These are phyloP conservation scores for Diplodia intermedia DNA, from an alignment of 2,329 filamentous ascomycete genomes.

Conservation along the genomic window DNA sequence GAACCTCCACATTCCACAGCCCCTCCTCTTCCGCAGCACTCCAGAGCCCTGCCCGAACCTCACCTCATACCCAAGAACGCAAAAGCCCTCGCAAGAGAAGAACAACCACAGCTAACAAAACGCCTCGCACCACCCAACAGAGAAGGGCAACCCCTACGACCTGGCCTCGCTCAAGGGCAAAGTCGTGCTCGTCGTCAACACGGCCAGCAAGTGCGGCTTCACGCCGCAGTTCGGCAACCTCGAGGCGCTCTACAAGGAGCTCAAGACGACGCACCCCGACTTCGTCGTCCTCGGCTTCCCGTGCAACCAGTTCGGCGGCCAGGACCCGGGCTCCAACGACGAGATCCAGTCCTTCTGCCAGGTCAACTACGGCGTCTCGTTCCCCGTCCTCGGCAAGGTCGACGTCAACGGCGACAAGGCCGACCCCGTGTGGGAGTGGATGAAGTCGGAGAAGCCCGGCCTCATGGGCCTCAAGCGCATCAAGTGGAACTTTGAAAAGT, in stretches of 20 bases:
- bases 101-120: background rate
- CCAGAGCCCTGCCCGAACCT: conserved; percentile 9
- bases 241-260: conserved; percentile 83
- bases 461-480: conserved; percentile 86
- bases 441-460: conserved; percentile 76
- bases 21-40: background rate
- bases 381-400: conserved; percentile 89
- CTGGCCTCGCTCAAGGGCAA: conserved; percentile 82
- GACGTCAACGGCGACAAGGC: conserved; percentile 90
- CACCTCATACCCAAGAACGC: background rate
- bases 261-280: conserved; percentile 73
- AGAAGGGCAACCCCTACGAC: conserved; percentile 72
- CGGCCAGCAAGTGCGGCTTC: conserved; percentile 98
- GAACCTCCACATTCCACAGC: background rate
- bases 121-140: background rate
- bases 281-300: conserved; percentile 94
- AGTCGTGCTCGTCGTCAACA: conserved; percentile 96
- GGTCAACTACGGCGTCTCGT: conserved; percentile 91
- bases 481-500: conserved; percentile 99
- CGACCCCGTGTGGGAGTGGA: conserved; percentile 78
- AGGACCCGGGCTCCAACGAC: conserved; percentile 79
- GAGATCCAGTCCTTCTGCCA: conserved; percentile 78
- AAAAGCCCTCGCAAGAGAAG: too few species aligned
- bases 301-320: conserved; percentile 94
- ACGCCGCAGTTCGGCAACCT: conserved; percentile 93